These are phyloP conservation scores for Coprinopsis strossmayeri DNA, from an alignment of 768 basidiomycete genomes.

Conservation along the genomic window DNA sequence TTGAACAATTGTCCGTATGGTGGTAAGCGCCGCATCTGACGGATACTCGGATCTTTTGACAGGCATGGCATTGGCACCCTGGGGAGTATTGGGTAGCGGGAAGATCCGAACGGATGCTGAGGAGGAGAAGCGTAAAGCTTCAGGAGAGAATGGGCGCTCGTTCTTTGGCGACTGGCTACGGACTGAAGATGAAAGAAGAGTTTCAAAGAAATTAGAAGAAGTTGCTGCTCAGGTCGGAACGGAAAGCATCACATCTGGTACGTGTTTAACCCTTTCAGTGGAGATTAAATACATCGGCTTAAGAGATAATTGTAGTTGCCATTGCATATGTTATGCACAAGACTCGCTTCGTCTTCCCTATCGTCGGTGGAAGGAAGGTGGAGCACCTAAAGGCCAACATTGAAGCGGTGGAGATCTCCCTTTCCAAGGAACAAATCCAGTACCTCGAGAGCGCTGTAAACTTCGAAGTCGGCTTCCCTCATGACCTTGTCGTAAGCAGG, in stretches of 20 bases:
- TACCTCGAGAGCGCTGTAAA: slow-evolving; percentile 35
- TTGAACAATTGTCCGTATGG: slow-evolving; percentile 18
- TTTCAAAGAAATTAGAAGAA: slow-evolving; percentile 39
- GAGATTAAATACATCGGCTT: background rate
- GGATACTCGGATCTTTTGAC: slow-evolving; percentile 11
- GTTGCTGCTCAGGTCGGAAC: slow-evolving; percentile 45
- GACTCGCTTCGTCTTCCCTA: slow-evolving; percentile 44
- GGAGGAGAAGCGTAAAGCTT: slow-evolving; percentile 19
- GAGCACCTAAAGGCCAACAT: slow-evolving; percentile 46
- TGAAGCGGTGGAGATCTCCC: slow-evolving; percentile 40
- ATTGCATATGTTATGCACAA: slow-evolving; percentile 53
- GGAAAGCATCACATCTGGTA: slow-evolving; percentile 40
- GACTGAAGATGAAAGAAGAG: slow-evolving; percentile 33
- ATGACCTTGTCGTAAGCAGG: slow-evolving; percentile 25
- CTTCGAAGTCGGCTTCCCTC: slow-evolving; percentile 43
- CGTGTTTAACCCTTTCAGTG: slow-evolving; percentile 10
- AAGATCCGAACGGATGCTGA: slow-evolving; percentile 53
- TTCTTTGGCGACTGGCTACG: slow-evolving; percentile 36
- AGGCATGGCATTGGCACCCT: slow-evolving; percentile 29
- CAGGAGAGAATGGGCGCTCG: slow-evolving; percentile 34
- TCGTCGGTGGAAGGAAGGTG: slow-evolving; percentile 46
- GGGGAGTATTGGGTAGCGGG: slow-evolving; percentile 27
- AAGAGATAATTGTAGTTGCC: slow-evolving; percentile 31
- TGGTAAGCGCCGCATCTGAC: slow-evolving; percentile 9
- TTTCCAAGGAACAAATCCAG: slow-evolving; percentile 38